Evolutionary conservation across 2,329 filamentous ascomycete species (phyloP).

Genomic region (Dryadomyces quercus-mongolicae): DNA sequence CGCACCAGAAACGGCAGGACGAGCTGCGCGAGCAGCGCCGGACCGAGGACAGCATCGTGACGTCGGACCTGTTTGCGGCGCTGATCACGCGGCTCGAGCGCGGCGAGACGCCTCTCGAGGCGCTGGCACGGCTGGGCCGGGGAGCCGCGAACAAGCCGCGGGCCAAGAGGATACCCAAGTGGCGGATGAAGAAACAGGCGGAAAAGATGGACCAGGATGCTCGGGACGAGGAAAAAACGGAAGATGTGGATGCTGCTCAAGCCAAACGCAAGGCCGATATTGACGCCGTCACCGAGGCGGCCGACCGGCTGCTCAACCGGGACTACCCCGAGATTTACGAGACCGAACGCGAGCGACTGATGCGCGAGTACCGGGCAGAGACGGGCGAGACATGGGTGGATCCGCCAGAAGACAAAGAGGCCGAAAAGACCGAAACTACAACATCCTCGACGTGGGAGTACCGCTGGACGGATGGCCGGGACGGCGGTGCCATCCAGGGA

Average conservation of each 20-base stretch:
- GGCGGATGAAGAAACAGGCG: conserved; percentile 52
- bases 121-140: conserved; percentile 68
- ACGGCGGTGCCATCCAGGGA: conserved; percentile 67
- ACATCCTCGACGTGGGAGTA: conserved; percentile 68
- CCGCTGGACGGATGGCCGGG: conserved; percentile 79
- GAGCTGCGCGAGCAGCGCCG: conserved; percentile 61
- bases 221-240: conserved; percentile 37
- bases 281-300: conserved; percentile 74
- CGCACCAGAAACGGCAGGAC: conserved; percentile 72
- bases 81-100: conserved; percentile 64
- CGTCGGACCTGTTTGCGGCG: conserved; percentile 58
- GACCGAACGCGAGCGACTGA: conserved; percentile 68
- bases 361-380: conserved; percentile 61
- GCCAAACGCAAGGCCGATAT: conserved; percentile 59
- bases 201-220: neutral
- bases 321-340: conserved; percentile 90
- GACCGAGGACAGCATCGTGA: conserved; percentile 81
- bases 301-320: conserved; percentile 72
- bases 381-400: neutral
- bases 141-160: conserved; percentile 46
- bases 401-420: conserved; percentile 3
- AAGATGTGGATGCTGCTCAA: conserved; percentile 55
- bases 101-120: conserved; percentile 80
- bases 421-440: conserved; percentile 1
- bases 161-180: conserved; percentile 46